Evolutionary conservation across 495 filamentous ascomycete species (phyloP).

Genomic region (Aspergillus egyptiacus): DNA sequence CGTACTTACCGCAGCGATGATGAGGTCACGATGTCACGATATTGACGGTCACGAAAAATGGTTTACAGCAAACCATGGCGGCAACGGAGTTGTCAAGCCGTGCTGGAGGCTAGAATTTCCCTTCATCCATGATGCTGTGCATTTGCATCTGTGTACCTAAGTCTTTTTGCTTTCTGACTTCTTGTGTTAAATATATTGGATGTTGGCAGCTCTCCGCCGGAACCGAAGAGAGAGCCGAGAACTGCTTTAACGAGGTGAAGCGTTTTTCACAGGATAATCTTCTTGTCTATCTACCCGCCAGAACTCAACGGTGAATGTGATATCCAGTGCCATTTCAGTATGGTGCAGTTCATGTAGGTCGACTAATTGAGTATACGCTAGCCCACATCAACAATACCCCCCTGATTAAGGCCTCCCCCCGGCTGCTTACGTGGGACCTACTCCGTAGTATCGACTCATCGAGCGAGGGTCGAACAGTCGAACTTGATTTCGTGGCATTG

Average conservation of each 20-base stretch:
- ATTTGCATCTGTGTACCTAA: slow-evolving; percentile 23
- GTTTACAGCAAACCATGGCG: slow-evolving; percentile 19
- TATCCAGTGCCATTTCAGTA: background rate
- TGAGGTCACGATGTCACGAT: slow-evolving; percentile 46
- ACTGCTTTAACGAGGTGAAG: background rate
- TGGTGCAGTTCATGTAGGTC: background rate
- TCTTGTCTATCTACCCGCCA: background rate
- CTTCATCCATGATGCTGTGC: slow-evolving; percentile 18
- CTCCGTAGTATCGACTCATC: no score
- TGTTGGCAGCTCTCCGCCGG: background rate
- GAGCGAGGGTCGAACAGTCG: background rate
- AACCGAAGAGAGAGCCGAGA: background rate
- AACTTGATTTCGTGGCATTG: background rate
- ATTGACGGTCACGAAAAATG: slow-evolving; percentile 39
- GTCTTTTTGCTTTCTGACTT: slow-evolving; percentile 11
- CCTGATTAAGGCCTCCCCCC: no score
- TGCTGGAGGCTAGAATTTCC: slow-evolving; percentile 24
- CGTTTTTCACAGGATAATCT: background rate
- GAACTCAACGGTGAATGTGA: background rate
- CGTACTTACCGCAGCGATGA: slow-evolving; percentile 40
- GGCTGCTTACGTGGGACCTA: no score
- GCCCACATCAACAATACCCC: background rate
- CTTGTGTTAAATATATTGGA: slow-evolving; percentile 15
- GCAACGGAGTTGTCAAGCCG: slow-evolving; percentile 24
- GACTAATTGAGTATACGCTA: background rate